Conservation (phyloP, 306 rosid species). For the Acacia melanoxylon region DNA sequence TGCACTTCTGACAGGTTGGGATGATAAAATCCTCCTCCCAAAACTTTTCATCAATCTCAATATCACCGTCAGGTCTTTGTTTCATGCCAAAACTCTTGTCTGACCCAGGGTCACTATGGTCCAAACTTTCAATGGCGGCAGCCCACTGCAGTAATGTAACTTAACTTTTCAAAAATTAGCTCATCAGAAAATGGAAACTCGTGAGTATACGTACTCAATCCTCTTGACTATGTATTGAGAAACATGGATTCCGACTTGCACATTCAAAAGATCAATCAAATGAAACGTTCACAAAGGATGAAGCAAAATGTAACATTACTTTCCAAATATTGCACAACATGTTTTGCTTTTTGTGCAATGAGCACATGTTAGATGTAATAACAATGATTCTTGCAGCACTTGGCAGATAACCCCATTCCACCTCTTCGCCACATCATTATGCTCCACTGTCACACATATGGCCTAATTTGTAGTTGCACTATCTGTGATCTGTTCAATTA, state of each 20-base stretch:
- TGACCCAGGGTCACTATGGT: slow-evolving; percentile 69
- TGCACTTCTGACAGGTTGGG: slow-evolving; percentile 83
- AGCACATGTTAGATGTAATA: not conserved
- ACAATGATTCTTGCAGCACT: not conserved
- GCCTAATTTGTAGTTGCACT: not conserved
- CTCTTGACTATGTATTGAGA: slow-evolving; percentile 3
- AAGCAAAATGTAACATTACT: not conserved
- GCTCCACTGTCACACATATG: not conserved
- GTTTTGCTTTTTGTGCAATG: slow-evolving; percentile 12
- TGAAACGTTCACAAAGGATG: slow-evolving; percentile 1
- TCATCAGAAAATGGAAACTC: slow-evolving; percentile 17
- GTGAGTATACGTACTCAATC: slow-evolving; percentile 8
- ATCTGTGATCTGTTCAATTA: not conserved
- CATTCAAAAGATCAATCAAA: slow-evolving; percentile 8
- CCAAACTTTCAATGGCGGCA: slow-evolving; percentile 81
- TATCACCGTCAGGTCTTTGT: slow-evolving; percentile 97
- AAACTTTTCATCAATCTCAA: slow-evolving; percentile 87
- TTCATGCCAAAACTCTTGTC: slow-evolving; percentile 93
- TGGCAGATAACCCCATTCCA: not conserved
- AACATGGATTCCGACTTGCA: slow-evolving; percentile 19
- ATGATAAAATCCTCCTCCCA: slow-evolving; percentile 91
- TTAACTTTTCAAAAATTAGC: not conserved
- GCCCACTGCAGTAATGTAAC: slow-evolving; percentile 71
- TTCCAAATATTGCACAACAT: not conserved
- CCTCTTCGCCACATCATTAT: not conserved